Conservation (phyloP, 768 basidiomycete species). For the Macrolepiota albuminosa region DNA sequence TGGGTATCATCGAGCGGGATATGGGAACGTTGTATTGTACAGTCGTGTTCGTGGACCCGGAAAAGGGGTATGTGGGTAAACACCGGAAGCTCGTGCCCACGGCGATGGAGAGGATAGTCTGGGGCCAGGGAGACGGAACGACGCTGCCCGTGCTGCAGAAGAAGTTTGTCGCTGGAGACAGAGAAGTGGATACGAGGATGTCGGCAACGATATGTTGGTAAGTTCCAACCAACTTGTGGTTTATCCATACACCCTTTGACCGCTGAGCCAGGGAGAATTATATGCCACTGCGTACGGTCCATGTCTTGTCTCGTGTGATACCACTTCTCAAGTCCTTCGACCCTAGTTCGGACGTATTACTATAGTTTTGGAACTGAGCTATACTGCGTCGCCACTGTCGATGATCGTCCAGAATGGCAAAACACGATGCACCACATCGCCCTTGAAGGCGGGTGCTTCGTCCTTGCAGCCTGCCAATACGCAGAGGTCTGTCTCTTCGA, state of each 20-base stretch:
- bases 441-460: constrained; percentile 65
- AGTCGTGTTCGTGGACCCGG: constrained; percentile 50
- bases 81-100: constrained; percentile 66
- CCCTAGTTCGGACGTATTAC: constrained; percentile 52
- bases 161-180: constrained; percentile 24
- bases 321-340: neutral
- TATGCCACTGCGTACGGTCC: constrained; percentile 37
- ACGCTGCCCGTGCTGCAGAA: constrained; percentile 46
- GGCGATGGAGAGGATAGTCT: constrained; percentile 52
- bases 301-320: neutral
- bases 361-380: constrained; percentile 56
- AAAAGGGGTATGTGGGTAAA: constrained; percentile 49
- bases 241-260: neutral
- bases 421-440: constrained; percentile 60
- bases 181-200: constrained; percentile 36
- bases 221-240: constrained; percentile 12
- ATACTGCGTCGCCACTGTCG: constrained; percentile 66
- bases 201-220: constrained; percentile 59
- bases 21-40: constrained; percentile 62
- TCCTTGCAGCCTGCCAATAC: constrained; percentile 59
- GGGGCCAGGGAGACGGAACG: constrained; percentile 55
- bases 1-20: constrained; percentile 56
- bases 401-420: constrained; percentile 52
- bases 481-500: constrained; percentile 27
- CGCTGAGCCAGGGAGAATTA: constrained; percentile 54